phyloP scores from a whole-genome alignment of 2,329 filamentous ascomycete genomes.

The Botrytis hyacinthi region DNA sequence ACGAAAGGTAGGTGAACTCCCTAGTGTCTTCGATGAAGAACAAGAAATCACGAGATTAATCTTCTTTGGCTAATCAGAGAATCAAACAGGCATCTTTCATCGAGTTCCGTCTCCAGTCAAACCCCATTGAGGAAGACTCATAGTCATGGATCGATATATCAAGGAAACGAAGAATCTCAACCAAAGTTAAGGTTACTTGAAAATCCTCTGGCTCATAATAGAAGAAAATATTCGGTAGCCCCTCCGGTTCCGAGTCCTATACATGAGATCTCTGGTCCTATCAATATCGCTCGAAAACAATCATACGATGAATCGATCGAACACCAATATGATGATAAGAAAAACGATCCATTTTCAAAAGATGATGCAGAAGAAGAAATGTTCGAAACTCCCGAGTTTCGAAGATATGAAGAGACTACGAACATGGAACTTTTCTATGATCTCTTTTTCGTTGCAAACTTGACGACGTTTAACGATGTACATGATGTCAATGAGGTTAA shows the following conservation, averaged over 20 bases:
- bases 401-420: constrained; percentile 30
- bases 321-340: constrained; percentile 7
- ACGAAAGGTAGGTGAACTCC: background rate
- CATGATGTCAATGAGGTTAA: constrained; percentile 52
- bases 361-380: constrained; percentile 13
- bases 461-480: constrained; percentile 55
- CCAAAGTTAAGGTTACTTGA: constrained; percentile 27
- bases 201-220: constrained; percentile 24
- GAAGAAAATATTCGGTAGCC: background rate
- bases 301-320: background rate
- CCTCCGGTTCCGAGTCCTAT: background rate
- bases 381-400: constrained; percentile 24
- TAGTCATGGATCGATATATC: background rate
- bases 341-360: background rate
- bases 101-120: background rate
- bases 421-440: constrained; percentile 52
- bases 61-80: background rate
- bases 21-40: background rate
- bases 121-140: background rate
- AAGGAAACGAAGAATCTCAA: constrained; percentile 7
- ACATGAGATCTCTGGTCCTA: constrained; percentile 4
- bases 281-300: constrained; percentile 1
- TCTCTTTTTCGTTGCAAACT: constrained; percentile 59
- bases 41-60: background rate
- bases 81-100: background rate